Base-by-base conservation (phyloP, 169 alveolate species). In the Sarcocystis neurona region DNA sequence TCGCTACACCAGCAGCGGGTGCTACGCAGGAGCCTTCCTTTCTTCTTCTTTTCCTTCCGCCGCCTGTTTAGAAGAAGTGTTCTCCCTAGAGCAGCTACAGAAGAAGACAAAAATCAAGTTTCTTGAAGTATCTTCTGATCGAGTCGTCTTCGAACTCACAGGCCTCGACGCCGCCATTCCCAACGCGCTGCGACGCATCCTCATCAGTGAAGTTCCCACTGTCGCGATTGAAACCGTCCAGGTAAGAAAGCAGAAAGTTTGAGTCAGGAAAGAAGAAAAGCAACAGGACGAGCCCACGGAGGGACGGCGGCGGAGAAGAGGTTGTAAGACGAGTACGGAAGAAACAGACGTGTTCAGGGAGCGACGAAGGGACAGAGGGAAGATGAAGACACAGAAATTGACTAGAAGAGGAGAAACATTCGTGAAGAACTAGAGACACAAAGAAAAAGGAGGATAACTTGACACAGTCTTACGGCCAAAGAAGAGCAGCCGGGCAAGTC, bases 161-260 rank as follows among this genome's bases (percentile, higher is more conserved):
- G 96, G 97, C 20, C 93, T 96, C 30, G 98, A 98, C 87, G 93
- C 97, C 15, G 92, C 98, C 30, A 91, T 97, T 56, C 99, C 99
- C 27, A 97, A 97, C 92, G 96, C 99, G 8, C 86, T 97, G 37
- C 90, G 99, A 58, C 92, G 99, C 79, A 95, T 96, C 46, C 94
- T 98, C 87, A 92, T 98, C 47, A 97, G 98, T 0, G 99, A 98
- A 89, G 96, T 97, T 0, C 99, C 99, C 27, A 96, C 99, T 68
- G 96, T 97, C 94, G 99, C 99, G 18, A 95, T 97, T 58, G 99
- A 98, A 91, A 92, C 90, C 43, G 91, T 91, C 18, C 84, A 60
- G 85, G 87, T 53, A 86, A 1, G 70, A 46, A 3, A 3, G 1
- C 32, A 68, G 5, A 2, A 44, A 18, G 47, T 68, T 20, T 68